Conservation (phyloP, 805 yeast species). For the Lachancea fermentati region DNA sequence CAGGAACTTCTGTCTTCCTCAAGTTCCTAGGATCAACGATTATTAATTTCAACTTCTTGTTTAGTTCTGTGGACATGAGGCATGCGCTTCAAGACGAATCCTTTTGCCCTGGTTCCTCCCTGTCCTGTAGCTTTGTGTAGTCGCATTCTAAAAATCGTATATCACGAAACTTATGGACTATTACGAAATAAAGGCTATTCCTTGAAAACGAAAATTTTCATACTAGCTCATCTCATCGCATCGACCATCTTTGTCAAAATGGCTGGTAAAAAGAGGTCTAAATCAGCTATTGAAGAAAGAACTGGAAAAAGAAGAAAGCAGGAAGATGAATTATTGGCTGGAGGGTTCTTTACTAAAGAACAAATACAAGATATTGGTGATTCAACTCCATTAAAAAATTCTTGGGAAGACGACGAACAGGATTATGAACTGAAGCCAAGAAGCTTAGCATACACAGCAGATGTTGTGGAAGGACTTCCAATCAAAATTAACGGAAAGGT, state of each 20-base stretch:
- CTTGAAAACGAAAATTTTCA: background rate
- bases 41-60: slow-evolving; percentile 12
- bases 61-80: too few relatives aligned
- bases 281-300: slow-evolving; percentile 24
- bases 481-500: slow-evolving; percentile 72
- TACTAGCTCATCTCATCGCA: slow-evolving; percentile 15
- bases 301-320: slow-evolving; percentile 29
- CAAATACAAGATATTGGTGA: slow-evolving; percentile 18
- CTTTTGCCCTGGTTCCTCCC: too few relatives aligned
- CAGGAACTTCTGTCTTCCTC: slow-evolving; percentile 1
- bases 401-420: slow-evolving; percentile 72
- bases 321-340: slow-evolving; percentile 26
- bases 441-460: slow-evolving; percentile 38
- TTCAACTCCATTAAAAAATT: slow-evolving; percentile 12
- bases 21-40: slow-evolving; percentile 14
- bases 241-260: background rate
- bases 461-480: slow-evolving; percentile 65
- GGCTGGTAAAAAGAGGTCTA: slow-evolving; percentile 28
- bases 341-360: slow-evolving; percentile 22
- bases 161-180: too few relatives aligned
- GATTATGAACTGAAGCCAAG: slow-evolving; percentile 77
- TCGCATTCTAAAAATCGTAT: too few relatives aligned
- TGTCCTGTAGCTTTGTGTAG: background rate
- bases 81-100: too few relatives aligned
- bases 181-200: too few relatives aligned